Base-by-base conservation (phyloP, 192 early-diverging fungal species). In the Podila minutissima region DNA sequence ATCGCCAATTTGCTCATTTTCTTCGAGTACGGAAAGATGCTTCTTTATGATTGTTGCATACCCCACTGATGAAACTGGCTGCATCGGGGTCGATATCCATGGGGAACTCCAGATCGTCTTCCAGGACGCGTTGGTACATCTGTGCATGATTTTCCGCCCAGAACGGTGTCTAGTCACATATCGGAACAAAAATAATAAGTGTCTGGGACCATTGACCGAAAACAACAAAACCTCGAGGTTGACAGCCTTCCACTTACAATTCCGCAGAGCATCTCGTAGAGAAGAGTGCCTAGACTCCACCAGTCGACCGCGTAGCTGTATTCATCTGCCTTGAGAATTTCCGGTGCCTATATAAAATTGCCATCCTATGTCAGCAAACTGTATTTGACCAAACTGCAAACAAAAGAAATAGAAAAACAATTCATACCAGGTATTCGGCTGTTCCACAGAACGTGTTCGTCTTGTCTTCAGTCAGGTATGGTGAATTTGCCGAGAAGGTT, bases 221-320 rank as follows among this genome's bases (percentile, higher is more conserved):
- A 15, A 31, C 4, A 57, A 35, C 28, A 31, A 49, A 67, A 53
- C 15, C 31, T 10, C 32, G 46, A 51, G 4, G 28, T 29, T 29
- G 13, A 11, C 26, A 50, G 15, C 13, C 10, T 7, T 32, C 20
- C 12, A 75, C 84, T 71, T 81, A 85, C 77, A 31, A 81, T 77
- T 7, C 97, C 96, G 0, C 92, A 92, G 24, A 98, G 75, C 95
- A 99, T 97, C 72, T 97, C 94, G 66, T 91, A 99, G 13, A 98
- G 73, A 74, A 99, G 86, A 15, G 96, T 89, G n/a, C 97, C 97
- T 64, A 97, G 84, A 53, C 90, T 91, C 97, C 97, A 99, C 86
- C 91, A 96, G 83, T 99, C 97, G 2, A 97, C 93, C 38, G 88
- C 90, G 55, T 86, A 89, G 28, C 88, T 91, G 61, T 95, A 95